Conservation (phyloP, 345 rosid genomes). For the Citrus reticulata region DNA sequence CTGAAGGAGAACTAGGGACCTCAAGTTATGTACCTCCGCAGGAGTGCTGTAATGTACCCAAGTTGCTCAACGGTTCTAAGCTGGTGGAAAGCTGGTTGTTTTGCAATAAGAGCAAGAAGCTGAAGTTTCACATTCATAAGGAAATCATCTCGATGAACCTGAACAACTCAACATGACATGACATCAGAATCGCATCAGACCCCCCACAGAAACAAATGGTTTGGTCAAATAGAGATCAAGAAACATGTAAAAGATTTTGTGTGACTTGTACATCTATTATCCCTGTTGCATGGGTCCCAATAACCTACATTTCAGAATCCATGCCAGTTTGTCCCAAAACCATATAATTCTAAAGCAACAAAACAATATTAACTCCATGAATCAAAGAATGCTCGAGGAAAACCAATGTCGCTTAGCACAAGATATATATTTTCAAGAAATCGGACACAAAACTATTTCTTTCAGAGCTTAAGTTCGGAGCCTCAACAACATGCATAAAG, state of each 20-base stretch:
- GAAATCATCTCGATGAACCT: slow-evolving; percentile 88
- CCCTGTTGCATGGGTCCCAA: background rate
- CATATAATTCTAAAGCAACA: background rate
- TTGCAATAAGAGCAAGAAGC: slow-evolving; percentile 74
- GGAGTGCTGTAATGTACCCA: slow-evolving; percentile 77
- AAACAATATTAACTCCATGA: background rate
- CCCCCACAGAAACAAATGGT: background rate
- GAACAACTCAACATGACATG: slow-evolving; percentile 4
- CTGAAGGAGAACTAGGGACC: background rate
- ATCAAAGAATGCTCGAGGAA: background rate
- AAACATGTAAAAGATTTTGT: background rate
- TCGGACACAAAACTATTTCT: no score
- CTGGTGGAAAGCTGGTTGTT: slow-evolving; percentile 94
- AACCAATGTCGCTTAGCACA: background rate
- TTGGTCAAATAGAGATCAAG: background rate
- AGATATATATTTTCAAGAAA: background rate
- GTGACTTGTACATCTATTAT: background rate
- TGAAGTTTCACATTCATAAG: slow-evolving; percentile 76
- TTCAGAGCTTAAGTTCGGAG: background rate
- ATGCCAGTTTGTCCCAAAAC: background rate
- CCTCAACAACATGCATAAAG: background rate
- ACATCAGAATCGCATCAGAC: slow-evolving; percentile 12
- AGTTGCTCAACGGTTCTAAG: slow-evolving; percentile 96
- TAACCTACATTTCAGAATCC: background rate
- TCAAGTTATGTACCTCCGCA: slow-evolving; percentile 52